Base-by-base conservation (phyloP, 75 land plant species). In the Pinus tabuliformis region DNA sequence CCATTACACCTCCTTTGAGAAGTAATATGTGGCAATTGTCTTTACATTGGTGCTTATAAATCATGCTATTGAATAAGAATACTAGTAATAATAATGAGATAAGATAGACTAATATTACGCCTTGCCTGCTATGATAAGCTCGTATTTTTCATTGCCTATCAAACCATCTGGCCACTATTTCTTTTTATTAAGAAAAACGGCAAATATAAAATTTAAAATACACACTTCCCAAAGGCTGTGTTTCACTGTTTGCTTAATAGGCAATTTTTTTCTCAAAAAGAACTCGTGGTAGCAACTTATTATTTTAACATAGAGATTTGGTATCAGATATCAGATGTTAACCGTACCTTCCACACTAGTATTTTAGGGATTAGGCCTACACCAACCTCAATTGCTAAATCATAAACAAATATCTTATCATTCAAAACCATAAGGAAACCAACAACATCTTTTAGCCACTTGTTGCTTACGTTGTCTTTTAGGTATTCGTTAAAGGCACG, bases 381-480 rank as follows among this genome's bases (percentile, higher is more conserved):
- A 16, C 68, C 33, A 64, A 64, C 36, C 24, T 68, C 49, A 68
- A 20, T 30, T 42, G 18, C 1, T 68, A 42, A 49, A 49, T 49
- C 54, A 49, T 49, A 49, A 11, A 9, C 72, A 21, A 28, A 39
- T 30, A 37, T 12, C 30, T 57, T 57, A 24, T 73, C 0, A 21
- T 59, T 30, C 26, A n/a, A n/a, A n/a, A 75, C 26, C 74, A 15
- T 9, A 3, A 49, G 8, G 72, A 33, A n/a, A 70, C 6, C 28
- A 7, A 42, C 18, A 22, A 5, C 75, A 16, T n/a, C 5, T 22
- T 24, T 22, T 73, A 52, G 57, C 15, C 5, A 64, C 1, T 45
- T 26, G 1, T 15, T 17, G 75, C 98, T 89, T 52, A 96, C 99
- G 82, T 94, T 84, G 49, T 86, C 90, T 74, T 90, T 87, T 56